Evolutionary conservation across 495 filamentous ascomycete species (phyloP).

Genomic region (Penicillium tannophilum): DNA sequence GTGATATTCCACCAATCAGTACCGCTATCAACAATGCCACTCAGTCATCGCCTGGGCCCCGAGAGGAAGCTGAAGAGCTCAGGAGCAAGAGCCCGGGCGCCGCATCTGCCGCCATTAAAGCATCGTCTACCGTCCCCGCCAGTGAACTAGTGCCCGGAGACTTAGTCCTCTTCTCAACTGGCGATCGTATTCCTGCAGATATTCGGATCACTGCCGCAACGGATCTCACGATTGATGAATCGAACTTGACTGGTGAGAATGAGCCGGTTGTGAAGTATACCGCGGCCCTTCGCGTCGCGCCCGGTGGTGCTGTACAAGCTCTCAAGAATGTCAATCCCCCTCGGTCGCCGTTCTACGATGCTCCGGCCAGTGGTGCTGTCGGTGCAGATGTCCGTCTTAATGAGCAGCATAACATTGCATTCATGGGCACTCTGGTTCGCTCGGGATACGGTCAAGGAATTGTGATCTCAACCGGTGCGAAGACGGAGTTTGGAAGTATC

Average conservation of each 20-base stretch:
- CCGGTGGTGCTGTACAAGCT: conserved; percentile 19
- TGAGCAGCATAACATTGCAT: conserved; percentile 83
- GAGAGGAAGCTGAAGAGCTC: conserved; percentile 49
- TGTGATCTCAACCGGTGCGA: conserved; percentile 88
- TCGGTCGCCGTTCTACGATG: conserved; percentile 60
- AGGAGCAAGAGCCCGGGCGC: conserved; percentile 41
- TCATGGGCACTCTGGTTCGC: conserved; percentile 96
- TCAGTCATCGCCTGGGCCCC: conserved; percentile 32
- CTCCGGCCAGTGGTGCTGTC: conserved; percentile 61
- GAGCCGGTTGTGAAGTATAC: conserved; percentile 81
- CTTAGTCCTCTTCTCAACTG: conserved; percentile 88
- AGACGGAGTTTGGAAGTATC: conserved; percentile 96
- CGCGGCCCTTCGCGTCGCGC: conserved; percentile 52
- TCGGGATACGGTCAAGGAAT: conserved; percentile 96
- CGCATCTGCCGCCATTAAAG: conserved; percentile 61
- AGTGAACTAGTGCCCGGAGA: conserved; percentile 88
- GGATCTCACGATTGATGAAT: conserved; percentile 92
- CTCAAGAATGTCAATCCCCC: conserved; percentile 43
- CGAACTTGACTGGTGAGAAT: conserved; percentile 96
- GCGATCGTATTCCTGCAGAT: conserved; percentile 95
- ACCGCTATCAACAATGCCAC: conserved; percentile 24
- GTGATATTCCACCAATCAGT: conserved; percentile 46
- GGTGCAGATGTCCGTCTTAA: conserved; percentile 66
- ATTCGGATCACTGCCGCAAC: conserved; percentile 88
- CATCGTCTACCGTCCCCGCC: conserved; percentile 81